Evolutionary conservation across 1,284 basidiomycete species (phyloP), one percentile per base, ranked within the genome.

Genomic region (Apiotrichum mycotoxinovorans): DNA sequence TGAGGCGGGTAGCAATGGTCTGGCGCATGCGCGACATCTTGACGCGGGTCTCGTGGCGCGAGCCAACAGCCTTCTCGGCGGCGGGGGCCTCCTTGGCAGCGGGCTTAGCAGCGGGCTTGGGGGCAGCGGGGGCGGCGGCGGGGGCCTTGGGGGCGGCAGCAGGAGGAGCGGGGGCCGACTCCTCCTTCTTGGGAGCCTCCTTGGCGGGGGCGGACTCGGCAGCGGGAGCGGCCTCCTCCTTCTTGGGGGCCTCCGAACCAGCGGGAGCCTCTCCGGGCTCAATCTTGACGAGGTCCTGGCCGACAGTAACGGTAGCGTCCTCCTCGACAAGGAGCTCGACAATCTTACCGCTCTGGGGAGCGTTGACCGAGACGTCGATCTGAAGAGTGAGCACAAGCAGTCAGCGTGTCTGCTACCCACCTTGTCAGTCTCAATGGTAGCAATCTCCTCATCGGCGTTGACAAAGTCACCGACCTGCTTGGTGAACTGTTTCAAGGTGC

Each of bases 371-470:
- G 44, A 98, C 91, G 75, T 98, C 95, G 69, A 98, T 98, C 92
- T 95, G 72, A 15, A 51, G n/a, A n/a, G n/a, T n/a, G n/a, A n/a
- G n/a, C n/a, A n/a, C n/a, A n/a, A n/a, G n/a, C n/a, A n/a, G n/a
- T n/a, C n/a, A n/a, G n/a, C n/a, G n/a, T n/a, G n/a, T n/a, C n/a
- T n/a, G n/a, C n/a, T n/a, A n/a, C 78, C 35, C 63, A 91, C 93
- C 88, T 98, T 98, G 83, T 98, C 95, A 15, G 95, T 98, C 81
- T 98, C 95, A 67, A 98, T 98, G 47, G 91, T 95, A 26, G 93
- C 95, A 56, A 98, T 83, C 80, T 98, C 95, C 80, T 98, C 95
- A 75, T 97, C 92, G 42, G 83, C 87, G 73, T 87, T 84, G 59
- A 98, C 93, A 61, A 81, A 84, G 73, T 98, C 95, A 43, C 95